A percentile compares a stretch with the other conserved stretches of the same genome.
phyloP scores from a whole-genome alignment of 1,139 yeast genomes.

The Hansenula lynferdii region DNA sequence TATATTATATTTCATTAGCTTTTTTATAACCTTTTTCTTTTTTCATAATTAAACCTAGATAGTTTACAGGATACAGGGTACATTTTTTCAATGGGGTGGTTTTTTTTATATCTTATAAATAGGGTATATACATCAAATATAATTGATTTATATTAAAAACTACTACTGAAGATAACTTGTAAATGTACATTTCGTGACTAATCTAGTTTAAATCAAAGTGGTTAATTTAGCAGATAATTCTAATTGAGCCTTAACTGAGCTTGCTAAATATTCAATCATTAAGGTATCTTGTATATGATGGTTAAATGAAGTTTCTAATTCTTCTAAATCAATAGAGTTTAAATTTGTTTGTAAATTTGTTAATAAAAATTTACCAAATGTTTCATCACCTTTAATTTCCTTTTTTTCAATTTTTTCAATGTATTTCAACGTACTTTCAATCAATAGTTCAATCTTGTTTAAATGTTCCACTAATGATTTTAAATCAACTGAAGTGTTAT shows the following conservation, averaged over 20 bases:
- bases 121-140: too few relatives aligned
- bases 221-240: conserved; percentile 77
- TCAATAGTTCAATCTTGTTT: conserved; percentile 46
- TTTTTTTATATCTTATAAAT: too few relatives aligned
- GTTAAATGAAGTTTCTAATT: conserved; percentile 58
- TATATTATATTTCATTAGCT: too few relatives aligned
- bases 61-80: too few relatives aligned
- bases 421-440: conserved; percentile 51
- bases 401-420: conserved; percentile 40
- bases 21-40: too few relatives aligned
- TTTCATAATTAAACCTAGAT: too few relatives aligned
- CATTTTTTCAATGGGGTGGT: too few relatives aligned
- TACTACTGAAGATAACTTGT: too few relatives aligned
- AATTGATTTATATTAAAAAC: too few relatives aligned
- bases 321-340: conserved; percentile 52
- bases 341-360: conserved; percentile 50
- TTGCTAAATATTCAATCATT: conserved; percentile 79
- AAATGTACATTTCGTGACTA: conserved; percentile 1
- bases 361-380: conserved; percentile 65
- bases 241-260: conserved; percentile 81
- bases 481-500: conserved; percentile 34
- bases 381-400: conserved; percentile 43
- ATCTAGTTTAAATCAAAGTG: conserved; percentile 28
- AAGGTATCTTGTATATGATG: conserved; percentile 78
- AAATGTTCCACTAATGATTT: conserved; percentile 51